Percentiles rank a stretch among this genome's conserved stretches.
Conservation (phyloP, 768 basidiomycete species). For the Psilocybe tampanensis region DNA sequence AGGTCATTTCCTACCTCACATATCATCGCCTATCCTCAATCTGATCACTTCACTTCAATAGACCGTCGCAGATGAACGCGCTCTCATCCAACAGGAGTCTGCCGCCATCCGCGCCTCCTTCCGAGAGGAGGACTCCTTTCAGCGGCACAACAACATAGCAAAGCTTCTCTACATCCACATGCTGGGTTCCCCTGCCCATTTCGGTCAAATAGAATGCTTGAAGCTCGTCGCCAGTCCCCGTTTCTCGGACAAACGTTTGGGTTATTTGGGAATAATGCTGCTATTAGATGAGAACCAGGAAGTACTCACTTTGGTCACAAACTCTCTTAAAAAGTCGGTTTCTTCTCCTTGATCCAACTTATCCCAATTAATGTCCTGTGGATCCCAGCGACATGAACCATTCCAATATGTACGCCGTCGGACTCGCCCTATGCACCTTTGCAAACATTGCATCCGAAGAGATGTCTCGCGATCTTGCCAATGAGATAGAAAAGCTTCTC, state of each 20-base stretch:
- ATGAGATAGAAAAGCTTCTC: constrained; percentile 96
- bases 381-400: constrained; percentile 96
- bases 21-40: constrained; percentile 15
- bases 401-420: constrained; percentile 98
- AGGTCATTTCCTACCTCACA: constrained; percentile 50
- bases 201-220: constrained; percentile 97
- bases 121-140: constrained; percentile 93
- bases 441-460: constrained; percentile 99
- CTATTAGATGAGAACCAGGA: constrained; percentile 97
- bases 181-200: constrained; percentile 98
- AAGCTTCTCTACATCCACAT: constrained; percentile 99
- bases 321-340: constrained; percentile 94
- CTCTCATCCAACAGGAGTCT: constrained; percentile 95
- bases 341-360: neutral
- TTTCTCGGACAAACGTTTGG: constrained; percentile 94
- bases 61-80: constrained; percentile 98
- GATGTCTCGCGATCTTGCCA: constrained; percentile 97
- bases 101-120: constrained; percentile 97
- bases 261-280: constrained; percentile 98
- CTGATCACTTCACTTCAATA: constrained; percentile 35
- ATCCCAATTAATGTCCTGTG: constrained; percentile 4
- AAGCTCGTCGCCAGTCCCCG: constrained; percentile 94
- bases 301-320: constrained; percentile 95
- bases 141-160: constrained; percentile 96
- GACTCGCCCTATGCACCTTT: constrained; percentile 95